Conservation (phyloP, 441 rosid species). For the California macrophylla region DNA sequence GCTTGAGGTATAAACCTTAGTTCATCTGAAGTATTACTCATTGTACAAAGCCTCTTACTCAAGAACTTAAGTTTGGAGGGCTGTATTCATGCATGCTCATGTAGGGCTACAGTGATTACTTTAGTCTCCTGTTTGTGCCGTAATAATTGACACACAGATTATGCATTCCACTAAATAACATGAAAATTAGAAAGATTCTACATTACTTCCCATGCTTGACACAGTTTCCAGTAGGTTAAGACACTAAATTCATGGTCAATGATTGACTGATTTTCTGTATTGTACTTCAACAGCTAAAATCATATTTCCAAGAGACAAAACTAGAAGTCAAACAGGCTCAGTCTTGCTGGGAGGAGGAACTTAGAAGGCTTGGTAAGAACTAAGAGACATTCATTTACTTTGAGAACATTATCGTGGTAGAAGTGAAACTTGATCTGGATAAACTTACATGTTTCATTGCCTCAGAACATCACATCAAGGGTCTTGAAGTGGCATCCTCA, state of each 20-base stretch:
- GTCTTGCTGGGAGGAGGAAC: constrained; percentile 54
- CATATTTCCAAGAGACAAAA: constrained; percentile 40
- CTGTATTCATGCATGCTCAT: neutral
- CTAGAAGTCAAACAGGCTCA: constrained; percentile 51
- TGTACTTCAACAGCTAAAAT: constrained; percentile 47
- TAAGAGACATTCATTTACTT: constrained; percentile 8
- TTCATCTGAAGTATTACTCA: neutral
- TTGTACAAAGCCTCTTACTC: neutral
- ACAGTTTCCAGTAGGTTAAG: neutral
- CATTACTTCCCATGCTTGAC: neutral
- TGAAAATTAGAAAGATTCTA: neutral
- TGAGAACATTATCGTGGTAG: neutral
- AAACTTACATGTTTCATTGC: constrained; percentile 11
- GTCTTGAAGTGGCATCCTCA: constrained; percentile 54
- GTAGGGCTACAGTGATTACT: neutral
- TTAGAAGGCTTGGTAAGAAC: constrained; percentile 50
- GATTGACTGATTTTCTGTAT: neutral
- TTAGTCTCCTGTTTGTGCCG: neutral
- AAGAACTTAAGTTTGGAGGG: neutral
- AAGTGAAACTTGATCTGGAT: constrained; percentile 6
- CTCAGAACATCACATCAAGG: constrained; percentile 56
- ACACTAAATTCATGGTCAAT: neutral
- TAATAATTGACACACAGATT: neutral
- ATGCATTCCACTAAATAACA: neutral
- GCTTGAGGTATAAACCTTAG: constrained; percentile 46